These are phyloP conservation scores for Mariannaea elegans DNA, from an alignment of 2,329 filamentous ascomycete genomes.

Conservation along the genomic window DNA sequence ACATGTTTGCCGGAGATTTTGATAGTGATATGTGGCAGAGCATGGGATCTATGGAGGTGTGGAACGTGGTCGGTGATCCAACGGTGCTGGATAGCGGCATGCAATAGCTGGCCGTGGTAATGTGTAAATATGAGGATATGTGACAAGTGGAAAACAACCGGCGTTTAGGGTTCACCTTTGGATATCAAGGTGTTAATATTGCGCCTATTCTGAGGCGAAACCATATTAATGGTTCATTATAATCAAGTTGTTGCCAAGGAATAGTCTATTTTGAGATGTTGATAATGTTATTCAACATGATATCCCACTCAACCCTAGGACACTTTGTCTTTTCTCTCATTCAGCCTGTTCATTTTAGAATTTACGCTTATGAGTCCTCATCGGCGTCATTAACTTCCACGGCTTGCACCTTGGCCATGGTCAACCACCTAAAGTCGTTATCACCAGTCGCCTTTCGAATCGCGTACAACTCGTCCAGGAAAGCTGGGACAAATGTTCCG, in stretches of 20 bases:
- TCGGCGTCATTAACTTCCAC: slow-evolving; percentile 41
- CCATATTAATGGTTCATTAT: too few species aligned
- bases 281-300: neutral
- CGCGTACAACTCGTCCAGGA: slow-evolving; percentile 75
- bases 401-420: slow-evolving; percentile 57
- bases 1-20: slow-evolving; percentile 35
- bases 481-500: slow-evolving; percentile 85
- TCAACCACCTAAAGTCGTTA: slow-evolving; percentile 61
- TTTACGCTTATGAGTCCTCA: slow-evolving; percentile 17
- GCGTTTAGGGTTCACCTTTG: too few species aligned
- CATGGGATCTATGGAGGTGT: slow-evolving; percentile 36
- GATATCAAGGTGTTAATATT: too few species aligned
- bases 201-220: too few species aligned
- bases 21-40: slow-evolving; percentile 40
- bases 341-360: neutral
- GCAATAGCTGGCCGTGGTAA: slow-evolving; percentile 5
- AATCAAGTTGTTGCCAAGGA: neutral
- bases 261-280: slow-evolving; percentile 12
- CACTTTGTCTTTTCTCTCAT: neutral
- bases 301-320: neutral
- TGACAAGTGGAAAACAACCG: neutral
- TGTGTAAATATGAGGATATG: neutral
- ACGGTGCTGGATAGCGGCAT: slow-evolving; percentile 32
- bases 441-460: slow-evolving; percentile 58
- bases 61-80: slow-evolving; percentile 41